A percentile compares a stretch with the other conserved stretches of the same genome.
Evolutionary conservation across 768 basidiomycete genomes (phyloP).

Genomic region (Dioszegia aurantiaca): DNA sequence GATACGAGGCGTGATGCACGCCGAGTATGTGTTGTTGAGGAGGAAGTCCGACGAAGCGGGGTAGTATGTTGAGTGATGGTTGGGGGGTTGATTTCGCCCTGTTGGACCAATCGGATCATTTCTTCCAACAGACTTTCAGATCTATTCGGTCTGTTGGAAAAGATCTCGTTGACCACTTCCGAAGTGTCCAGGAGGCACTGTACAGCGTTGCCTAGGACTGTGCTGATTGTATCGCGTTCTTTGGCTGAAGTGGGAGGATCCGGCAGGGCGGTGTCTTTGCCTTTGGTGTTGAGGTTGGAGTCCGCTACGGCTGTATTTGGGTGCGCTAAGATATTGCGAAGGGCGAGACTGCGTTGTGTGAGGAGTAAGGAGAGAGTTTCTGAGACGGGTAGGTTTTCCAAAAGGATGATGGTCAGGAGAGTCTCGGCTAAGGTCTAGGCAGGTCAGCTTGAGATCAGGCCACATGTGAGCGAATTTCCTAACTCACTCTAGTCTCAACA

Average conservation of each 20-base stretch:
- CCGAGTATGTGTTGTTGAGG: constrained; percentile 33
- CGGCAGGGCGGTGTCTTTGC: background rate
- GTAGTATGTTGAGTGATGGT: background rate
- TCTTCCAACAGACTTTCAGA: constrained; percentile 38
- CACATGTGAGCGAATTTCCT: constrained; percentile 11
- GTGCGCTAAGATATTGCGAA: constrained; percentile 38
- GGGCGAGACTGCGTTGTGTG: constrained; percentile 56
- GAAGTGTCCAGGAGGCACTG: constrained; percentile 34
- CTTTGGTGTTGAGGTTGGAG: constrained; percentile 2
- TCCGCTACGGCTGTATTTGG: background rate
- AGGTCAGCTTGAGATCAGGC: constrained; percentile 27
- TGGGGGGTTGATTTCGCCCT: constrained; percentile 21
- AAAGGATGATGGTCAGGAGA: constrained; percentile 76
- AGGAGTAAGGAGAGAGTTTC: constrained; percentile 72
- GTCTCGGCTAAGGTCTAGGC: constrained; percentile 70
- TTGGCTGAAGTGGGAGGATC: background rate
- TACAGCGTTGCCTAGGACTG: constrained; percentile 30
- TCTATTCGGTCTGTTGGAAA: constrained; percentile 17
- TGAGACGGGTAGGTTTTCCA: constrained; percentile 75
- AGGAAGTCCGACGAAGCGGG: constrained; percentile 1
- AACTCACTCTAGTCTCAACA: constrained; percentile 44
- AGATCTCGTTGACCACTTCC: constrained; percentile 21
- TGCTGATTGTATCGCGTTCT: constrained; percentile 22
- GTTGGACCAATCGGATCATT: constrained; percentile 40
- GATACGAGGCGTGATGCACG: constrained; percentile 53